phyloP scores from a whole-genome alignment of 1,284 basidiomycete genomes.

The Ganoderma boninense region DNA sequence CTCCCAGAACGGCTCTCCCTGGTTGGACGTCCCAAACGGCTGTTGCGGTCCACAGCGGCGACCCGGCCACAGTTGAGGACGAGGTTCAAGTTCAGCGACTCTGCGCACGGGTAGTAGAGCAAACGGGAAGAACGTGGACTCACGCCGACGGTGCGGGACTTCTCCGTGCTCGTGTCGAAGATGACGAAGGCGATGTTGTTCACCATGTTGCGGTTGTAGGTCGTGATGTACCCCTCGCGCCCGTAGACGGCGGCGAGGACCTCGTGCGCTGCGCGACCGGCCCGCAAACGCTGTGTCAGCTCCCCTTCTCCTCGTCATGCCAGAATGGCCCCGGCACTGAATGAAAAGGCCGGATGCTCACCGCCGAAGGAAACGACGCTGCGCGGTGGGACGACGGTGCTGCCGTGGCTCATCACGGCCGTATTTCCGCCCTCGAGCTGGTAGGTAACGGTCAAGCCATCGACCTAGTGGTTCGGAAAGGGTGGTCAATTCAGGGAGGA shows the following conservation, averaged over 20 bases:
- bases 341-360: not conserved
- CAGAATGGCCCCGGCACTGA: not conserved
- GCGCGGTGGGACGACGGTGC: slow-evolving; percentile 9
- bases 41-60: not conserved
- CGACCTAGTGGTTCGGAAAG: slow-evolving; percentile 16
- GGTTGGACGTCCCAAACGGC: slow-evolving; percentile 31
- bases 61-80: too few relatives aligned
- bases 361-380: not conserved
- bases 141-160: slow-evolving; percentile 26
- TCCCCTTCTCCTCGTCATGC: too few relatives aligned
- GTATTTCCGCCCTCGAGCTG: slow-evolving; percentile 12
- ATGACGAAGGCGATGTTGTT: slow-evolving; percentile 29
- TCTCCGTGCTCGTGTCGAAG: slow-evolving; percentile 17
- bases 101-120: not conserved
- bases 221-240: slow-evolving; percentile 23
- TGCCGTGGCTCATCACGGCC: slow-evolving; percentile 22
- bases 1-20: slow-evolving; percentile 25
- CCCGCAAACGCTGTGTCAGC: too few relatives aligned
- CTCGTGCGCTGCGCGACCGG: slow-evolving; percentile 18
- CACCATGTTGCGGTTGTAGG: slow-evolving; percentile 28
- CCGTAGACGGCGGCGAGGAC: slow-evolving; percentile 26
- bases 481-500: not conserved
- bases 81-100: too few relatives aligned
- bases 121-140: not conserved
- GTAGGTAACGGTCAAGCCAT: slow-evolving; percentile 27